Evolutionary conservation across 1,284 basidiomycete species (phyloP).

Genomic region (Naganishia liquefaciens): DNA sequence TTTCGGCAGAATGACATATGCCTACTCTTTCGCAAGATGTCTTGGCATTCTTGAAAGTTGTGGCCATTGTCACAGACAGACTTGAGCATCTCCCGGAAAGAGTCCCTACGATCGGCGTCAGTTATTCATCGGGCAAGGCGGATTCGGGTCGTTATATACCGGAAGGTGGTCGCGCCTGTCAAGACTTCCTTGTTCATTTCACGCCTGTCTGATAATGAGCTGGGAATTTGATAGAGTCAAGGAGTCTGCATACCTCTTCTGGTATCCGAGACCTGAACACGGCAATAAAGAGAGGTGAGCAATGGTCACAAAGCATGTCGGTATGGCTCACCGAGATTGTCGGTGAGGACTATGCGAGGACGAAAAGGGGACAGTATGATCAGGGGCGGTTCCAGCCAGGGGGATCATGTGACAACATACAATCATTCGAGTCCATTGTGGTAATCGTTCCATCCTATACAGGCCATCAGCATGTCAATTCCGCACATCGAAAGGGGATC

Average conservation of each 20-base stretch:
- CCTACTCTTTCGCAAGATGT: constrained; percentile 65
- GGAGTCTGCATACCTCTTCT: constrained; percentile 20
- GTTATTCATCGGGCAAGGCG: background rate
- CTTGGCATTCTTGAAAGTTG: constrained; percentile 76
- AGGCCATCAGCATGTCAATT: constrained; percentile 16
- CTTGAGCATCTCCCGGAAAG: constrained; percentile 74
- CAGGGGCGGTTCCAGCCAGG: constrained; percentile 4
- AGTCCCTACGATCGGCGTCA: constrained; percentile 61
- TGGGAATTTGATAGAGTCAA: too few species aligned
- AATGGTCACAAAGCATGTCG: background rate
- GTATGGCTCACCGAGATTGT: constrained; percentile 57
- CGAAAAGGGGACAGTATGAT: background rate
- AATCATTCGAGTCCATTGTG: constrained; percentile 85
- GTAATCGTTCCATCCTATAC: constrained; percentile 84
- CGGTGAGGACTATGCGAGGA: constrained; percentile 65
- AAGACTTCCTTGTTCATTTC: constrained; percentile 72
- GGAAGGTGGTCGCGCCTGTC: constrained; percentile 66
- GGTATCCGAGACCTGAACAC: constrained; percentile 20
- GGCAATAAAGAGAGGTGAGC: background rate
- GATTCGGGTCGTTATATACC: constrained; percentile 56
- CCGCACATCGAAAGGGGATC: background rate
- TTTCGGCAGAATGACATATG: constrained; percentile 34
- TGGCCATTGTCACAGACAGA: constrained; percentile 65
- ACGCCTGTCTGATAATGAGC: constrained; percentile 53
- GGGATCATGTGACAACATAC: constrained; percentile 55